These are phyloP conservation scores for Hymenoscyphus scutula DNA, from an alignment of 2,329 filamentous ascomycete species.

Conservation along the genomic window DNA sequence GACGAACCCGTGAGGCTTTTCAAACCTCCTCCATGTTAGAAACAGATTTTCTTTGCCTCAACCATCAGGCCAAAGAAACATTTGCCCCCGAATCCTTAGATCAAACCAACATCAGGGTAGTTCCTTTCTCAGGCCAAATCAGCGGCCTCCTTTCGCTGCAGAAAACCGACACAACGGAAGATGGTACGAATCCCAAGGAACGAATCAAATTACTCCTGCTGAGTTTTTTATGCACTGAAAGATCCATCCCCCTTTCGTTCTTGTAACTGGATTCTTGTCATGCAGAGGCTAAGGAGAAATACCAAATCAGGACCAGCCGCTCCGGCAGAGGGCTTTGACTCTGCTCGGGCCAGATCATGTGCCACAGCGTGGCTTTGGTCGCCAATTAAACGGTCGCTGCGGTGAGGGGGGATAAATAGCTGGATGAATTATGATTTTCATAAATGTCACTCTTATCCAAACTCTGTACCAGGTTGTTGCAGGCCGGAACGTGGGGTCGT, in stretches of 20 bases:
- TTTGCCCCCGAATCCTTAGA: no score
- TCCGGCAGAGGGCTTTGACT: constrained; percentile 1
- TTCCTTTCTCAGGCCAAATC: no score
- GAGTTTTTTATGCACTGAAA: neutral
- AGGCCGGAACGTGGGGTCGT: neutral
- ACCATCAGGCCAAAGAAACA: no score
- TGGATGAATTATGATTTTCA: constrained; percentile 6
- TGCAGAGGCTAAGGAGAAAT: neutral
- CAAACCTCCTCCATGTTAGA: no score
- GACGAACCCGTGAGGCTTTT: neutral
- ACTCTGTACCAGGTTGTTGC: neutral
- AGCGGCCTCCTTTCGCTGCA: neutral
- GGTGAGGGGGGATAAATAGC: constrained; percentile 2
- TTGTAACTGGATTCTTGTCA: no score
- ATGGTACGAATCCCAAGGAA: neutral
- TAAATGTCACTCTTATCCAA: neutral
- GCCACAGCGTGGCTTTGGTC: neutral
- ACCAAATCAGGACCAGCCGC: neutral
- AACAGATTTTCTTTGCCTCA: no score
- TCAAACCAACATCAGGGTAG: no score
- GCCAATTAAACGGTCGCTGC: neutral
- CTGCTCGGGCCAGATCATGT: neutral
- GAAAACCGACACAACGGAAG: neutral
- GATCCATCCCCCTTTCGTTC: no score
- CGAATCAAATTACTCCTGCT: neutral